Base-by-base conservation (phyloP, 495 filamentous ascomycete genomes). In the Tuber aestivum region DNA sequence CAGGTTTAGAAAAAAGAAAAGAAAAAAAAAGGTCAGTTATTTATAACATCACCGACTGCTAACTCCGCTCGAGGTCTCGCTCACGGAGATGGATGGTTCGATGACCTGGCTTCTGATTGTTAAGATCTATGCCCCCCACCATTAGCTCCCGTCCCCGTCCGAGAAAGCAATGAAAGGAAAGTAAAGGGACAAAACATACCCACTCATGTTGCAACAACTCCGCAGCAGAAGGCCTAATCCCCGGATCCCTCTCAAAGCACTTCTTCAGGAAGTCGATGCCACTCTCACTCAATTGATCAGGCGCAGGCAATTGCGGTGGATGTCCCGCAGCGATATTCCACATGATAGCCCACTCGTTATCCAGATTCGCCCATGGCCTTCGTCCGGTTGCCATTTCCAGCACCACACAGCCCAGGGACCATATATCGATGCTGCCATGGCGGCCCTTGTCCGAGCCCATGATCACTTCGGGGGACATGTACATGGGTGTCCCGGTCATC, bases 271-370 rank as follows among this genome's bases (percentile, higher is more conserved):
- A 98, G 82, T 97, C 94, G 72, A 97, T 91, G 7, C 95, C 95
- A 75, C 89, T 78, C 2, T 91, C 88, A 81, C 91, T 94, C 76
- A 99, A 88, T 83, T 98, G 95, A 71, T 98, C 95, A 4, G 87
- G 84, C 3, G 87, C 85, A 21, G 95, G 95, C 42, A 98, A 86
- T 77, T 92, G 90, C 3, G 95, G 95, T 73, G 93, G 91, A 78
- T 97, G 97, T 73, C 95, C 95, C 81, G 97, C 94, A 5, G 95
- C 95, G 77, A 99, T 99, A 84, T 98, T 97, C 89, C 97, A 99
- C 95, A 99, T 99, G 85, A 99, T 98, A 45, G 95, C 95, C 95
- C 95, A 99, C 84, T 99, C 95, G 83, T 99, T 99, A 85, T 99
- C 95, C 10, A 98, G 88, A 77, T 90, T 92, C n/a, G 94, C 94